Conservation (phyloP, 73 alveolate genomes). For the Uronychia setigera region DNA sequence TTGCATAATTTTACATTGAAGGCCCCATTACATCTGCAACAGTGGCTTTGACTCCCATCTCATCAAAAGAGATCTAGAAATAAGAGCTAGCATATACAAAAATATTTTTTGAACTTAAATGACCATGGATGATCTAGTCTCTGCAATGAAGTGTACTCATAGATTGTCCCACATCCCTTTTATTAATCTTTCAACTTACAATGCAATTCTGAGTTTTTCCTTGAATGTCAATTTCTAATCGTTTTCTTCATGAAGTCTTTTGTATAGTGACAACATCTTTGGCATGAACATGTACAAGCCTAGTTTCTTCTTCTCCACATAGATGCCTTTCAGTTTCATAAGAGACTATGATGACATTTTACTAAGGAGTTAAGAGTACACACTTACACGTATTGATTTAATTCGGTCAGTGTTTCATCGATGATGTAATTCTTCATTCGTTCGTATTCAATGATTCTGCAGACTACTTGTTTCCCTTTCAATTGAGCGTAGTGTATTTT, state of each 20-base stretch:
- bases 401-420: background rate
- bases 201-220: conserved; percentile 10
- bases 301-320: conserved; percentile 9
- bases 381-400: background rate
- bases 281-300: background rate
- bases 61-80: background rate
- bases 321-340: conserved; percentile 16
- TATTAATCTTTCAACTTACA: background rate
- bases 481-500: conserved; percentile 9
- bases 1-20: conserved; percentile 11
- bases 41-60: background rate
- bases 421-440: background rate
- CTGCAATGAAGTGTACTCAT: conserved; percentile 4
- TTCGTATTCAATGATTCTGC: background rate
- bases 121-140: conserved; percentile 37
- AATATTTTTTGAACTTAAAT: conserved; percentile 25
- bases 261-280: background rate
- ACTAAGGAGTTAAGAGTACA: background rate
- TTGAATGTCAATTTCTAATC: background rate
- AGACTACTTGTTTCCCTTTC: conserved; percentile 5
- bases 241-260: conserved; percentile 8
- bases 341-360: background rate
- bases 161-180: background rate
- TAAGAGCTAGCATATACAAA: conserved; percentile 3
- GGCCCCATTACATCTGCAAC: conserved; percentile 14